Conservation (phyloP, 2,329 filamentous ascomycete species). For the Fusarium mangiferae region DNA sequence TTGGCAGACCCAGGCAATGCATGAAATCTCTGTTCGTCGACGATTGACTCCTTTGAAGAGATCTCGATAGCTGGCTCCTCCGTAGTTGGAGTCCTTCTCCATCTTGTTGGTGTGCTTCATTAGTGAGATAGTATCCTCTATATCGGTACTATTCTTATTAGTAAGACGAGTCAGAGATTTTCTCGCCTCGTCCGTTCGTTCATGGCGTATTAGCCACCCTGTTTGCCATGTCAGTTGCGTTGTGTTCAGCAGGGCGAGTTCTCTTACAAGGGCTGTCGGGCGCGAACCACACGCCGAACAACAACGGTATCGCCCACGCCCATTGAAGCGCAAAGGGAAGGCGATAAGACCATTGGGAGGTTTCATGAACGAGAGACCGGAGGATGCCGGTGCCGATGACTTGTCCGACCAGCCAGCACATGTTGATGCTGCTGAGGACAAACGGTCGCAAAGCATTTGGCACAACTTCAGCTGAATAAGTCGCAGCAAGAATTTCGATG, state of each 20-base stretch:
- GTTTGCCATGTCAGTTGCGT: neutral
- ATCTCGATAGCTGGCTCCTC: slow-evolving; percentile 44
- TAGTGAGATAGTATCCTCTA: slow-evolving; percentile 57
- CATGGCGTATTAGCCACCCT: slow-evolving; percentile 53
- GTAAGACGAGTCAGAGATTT: slow-evolving; percentile 46
- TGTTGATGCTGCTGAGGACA: slow-evolving; percentile 53
- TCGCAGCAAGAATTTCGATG: slow-evolving; percentile 51
- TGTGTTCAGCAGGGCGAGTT: neutral
- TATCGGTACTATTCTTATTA: slow-evolving; percentile 45
- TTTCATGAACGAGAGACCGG: slow-evolving; percentile 45
- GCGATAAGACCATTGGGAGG: slow-evolving; percentile 43
- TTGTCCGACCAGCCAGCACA: slow-evolving; percentile 57
- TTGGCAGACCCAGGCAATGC: slow-evolving; percentile 43
- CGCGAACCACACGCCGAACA: slow-evolving; percentile 49
- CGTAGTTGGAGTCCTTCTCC: slow-evolving; percentile 52
- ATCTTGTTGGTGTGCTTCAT: slow-evolving; percentile 56
- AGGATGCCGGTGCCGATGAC: slow-evolving; percentile 51
- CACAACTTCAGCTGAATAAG: slow-evolving; percentile 54
- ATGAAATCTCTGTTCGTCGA: slow-evolving; percentile 45
- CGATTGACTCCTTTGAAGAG: slow-evolving; percentile 41
- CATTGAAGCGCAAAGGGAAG: slow-evolving; percentile 56
- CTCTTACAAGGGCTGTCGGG: slow-evolving; percentile 54
- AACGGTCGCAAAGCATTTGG: slow-evolving; percentile 49
- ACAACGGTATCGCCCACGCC: slow-evolving; percentile 52
- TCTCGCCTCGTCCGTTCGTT: slow-evolving; percentile 47